Evolutionary conservation across 2,329 filamentous ascomycete genomes (phyloP).

Genomic region (Paramyrothecium roridum): DNA sequence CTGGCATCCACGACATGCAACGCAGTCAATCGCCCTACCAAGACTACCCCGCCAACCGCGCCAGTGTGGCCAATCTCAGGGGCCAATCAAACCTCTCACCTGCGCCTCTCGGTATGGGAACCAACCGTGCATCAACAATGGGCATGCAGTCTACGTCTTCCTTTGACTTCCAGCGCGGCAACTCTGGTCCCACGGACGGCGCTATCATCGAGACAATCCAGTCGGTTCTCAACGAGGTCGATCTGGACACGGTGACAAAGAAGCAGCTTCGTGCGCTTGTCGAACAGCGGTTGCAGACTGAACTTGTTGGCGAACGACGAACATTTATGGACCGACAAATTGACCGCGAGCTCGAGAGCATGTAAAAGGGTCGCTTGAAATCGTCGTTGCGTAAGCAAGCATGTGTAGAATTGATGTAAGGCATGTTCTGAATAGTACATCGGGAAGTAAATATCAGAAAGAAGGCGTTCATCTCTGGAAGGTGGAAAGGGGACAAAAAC

Average conservation of each 20-base stretch:
- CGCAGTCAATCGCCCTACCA: conserved; percentile 57
- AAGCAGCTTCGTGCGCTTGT: conserved; percentile 91
- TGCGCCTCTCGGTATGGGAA: conserved; percentile 26
- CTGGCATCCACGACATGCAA: conserved; percentile 38
- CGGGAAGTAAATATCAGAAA: neutral
- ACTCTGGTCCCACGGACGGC: conserved; percentile 70
- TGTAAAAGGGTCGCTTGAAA: conserved; percentile 51
- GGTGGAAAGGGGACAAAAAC: conserved; percentile 18
- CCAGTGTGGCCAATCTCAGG: conserved; percentile 61
- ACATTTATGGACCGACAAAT: conserved; percentile 91
- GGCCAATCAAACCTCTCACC: conserved; percentile 46
- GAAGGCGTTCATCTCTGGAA: conserved; percentile 18
- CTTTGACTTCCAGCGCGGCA: conserved; percentile 59
- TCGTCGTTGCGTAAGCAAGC: neutral
- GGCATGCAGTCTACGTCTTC: conserved; percentile 49
- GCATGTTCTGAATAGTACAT: neutral
- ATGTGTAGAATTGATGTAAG: neutral
- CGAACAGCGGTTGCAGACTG: conserved; percentile 89
- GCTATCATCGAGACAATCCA: conserved; percentile 84
- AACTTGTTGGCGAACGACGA: conserved; percentile 79
- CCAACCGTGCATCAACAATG: conserved; percentile 38
- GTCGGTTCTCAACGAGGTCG: conserved; percentile 78
- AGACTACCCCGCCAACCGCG: conserved; percentile 47
- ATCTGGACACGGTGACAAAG: conserved; percentile 96
- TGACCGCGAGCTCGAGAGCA: conserved; percentile 87